phyloP scores from a whole-genome alignment of 2,329 filamentous ascomycete species.

The Ploettnerulaceae sp. region DNA sequence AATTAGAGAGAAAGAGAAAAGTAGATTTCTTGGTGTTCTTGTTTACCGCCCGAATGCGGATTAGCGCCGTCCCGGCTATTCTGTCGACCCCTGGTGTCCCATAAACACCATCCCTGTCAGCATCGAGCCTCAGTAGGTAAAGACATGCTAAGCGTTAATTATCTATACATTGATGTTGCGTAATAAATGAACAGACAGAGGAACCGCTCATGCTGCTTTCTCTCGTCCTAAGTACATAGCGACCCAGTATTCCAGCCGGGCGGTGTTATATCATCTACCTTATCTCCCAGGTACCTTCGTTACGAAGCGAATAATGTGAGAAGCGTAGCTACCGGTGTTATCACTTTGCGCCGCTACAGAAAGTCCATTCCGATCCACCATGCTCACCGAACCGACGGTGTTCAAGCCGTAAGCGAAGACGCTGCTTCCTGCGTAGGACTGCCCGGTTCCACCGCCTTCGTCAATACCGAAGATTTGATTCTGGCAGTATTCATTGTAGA shows the following conservation, averaged over 20 bases:
- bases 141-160: too few relatives aligned
- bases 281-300: slow-evolving; percentile 18
- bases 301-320: slow-evolving; percentile 1
- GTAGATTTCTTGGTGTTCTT: too few relatives aligned
- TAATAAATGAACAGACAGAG: too few relatives aligned
- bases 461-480: slow-evolving; percentile 6
- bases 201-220: not conserved
- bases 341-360: not conserved
- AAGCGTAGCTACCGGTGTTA: slow-evolving; percentile 4
- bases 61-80: too few relatives aligned
- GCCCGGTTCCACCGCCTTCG: not conserved
- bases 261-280: not conserved
- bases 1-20: not conserved
- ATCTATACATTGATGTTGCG: too few relatives aligned
- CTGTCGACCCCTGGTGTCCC: too few relatives aligned
- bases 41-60: too few relatives aligned
- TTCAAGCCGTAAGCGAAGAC: slow-evolving; percentile 3
- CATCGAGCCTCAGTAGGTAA: too few relatives aligned
- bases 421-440: not conserved
- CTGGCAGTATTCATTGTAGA: slow-evolving; percentile 8
- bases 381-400: slow-evolving; percentile 2
- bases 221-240: not conserved
- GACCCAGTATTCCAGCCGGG: not conserved
- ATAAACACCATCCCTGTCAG: too few relatives aligned
- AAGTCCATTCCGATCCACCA: slow-evolving; percentile 4